phyloP scores from a whole-genome alignment of 371 early-diverging fungal species.

The Mortierella sp. region DNA sequence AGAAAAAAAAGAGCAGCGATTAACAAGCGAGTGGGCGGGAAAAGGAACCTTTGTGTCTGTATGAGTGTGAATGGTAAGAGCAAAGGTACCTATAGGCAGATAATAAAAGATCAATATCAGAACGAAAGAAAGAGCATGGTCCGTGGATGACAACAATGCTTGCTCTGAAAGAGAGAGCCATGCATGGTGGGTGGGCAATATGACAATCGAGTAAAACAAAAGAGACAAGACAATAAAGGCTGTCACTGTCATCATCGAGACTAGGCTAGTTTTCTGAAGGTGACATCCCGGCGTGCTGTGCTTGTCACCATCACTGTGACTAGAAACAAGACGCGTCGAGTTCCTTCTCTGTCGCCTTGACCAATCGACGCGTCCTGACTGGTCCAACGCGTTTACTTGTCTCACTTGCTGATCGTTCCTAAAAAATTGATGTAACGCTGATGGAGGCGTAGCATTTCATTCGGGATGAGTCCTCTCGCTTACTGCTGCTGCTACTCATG shows the following conservation, averaged over 20 bases:
- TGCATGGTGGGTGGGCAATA: too few species aligned
- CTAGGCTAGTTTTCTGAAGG: too few species aligned
- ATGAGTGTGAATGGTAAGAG: background rate
- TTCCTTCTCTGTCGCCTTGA: background rate
- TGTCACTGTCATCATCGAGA: too few species aligned
- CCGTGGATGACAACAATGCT: background rate
- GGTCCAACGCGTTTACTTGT: background rate
- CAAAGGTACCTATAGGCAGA: constrained; percentile 6
- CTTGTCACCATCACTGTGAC: background rate
- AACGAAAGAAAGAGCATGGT: background rate
- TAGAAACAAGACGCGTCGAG: background rate
- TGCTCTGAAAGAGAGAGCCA: too few species aligned
- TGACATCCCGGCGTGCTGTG: background rate
- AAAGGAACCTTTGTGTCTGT: background rate
- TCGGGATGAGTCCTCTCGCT: background rate
- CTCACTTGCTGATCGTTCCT: background rate
- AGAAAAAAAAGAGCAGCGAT: background rate
- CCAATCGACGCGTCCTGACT: constrained; percentile 1
- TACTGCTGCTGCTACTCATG: background rate
- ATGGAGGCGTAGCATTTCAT: background rate
- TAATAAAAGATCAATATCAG: background rate
- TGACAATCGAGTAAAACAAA: too few species aligned
- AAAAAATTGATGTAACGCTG: too few species aligned
- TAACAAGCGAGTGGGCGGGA: constrained; percentile 8
- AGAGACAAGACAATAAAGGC: too few species aligned